These are phyloP conservation scores for Jatropha curcas DNA, from an alignment of 345 rosid genomes.

Conservation along the genomic window DNA sequence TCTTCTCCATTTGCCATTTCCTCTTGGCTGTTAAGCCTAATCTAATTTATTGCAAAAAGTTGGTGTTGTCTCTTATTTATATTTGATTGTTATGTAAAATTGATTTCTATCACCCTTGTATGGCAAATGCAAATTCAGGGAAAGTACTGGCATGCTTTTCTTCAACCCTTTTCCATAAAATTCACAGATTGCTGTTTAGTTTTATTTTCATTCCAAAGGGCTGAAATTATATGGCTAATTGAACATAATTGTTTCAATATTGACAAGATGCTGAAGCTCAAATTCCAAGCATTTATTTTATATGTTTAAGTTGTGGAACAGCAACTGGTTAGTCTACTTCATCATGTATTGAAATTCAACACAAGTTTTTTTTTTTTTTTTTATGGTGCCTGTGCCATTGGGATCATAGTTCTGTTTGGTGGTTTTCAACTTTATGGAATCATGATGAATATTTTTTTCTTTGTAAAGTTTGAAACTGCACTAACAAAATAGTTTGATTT, in stretches of 20 bases:
- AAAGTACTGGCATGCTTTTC: not conserved
- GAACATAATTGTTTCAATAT: not conserved
- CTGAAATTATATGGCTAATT: not conserved
- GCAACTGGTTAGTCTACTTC: not conserved
- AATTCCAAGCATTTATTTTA: not conserved
- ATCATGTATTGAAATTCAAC: not conserved
- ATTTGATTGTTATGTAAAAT: no score
- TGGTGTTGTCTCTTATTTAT: not conserved
- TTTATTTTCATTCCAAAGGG: not conserved
- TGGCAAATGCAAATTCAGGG: not conserved
- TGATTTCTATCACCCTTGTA: not conserved
- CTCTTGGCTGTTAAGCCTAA: not conserved
- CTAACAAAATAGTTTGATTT: not conserved
- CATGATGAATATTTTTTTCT: not conserved
- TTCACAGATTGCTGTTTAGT: not conserved
- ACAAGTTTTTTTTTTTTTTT: not conserved
- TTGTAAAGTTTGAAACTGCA: not conserved
- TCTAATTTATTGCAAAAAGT: not conserved
- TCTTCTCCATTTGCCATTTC: not conserved
- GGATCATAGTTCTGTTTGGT: not conserved
- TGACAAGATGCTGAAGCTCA: not conserved
- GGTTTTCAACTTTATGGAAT: not conserved
- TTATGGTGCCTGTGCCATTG: not conserved
- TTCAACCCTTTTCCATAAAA: not conserved
- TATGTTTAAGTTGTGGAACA: not conserved